phyloP scores from a whole-genome alignment of 352 stramenopile species.

The Paralagenidium karlingii region DNA sequence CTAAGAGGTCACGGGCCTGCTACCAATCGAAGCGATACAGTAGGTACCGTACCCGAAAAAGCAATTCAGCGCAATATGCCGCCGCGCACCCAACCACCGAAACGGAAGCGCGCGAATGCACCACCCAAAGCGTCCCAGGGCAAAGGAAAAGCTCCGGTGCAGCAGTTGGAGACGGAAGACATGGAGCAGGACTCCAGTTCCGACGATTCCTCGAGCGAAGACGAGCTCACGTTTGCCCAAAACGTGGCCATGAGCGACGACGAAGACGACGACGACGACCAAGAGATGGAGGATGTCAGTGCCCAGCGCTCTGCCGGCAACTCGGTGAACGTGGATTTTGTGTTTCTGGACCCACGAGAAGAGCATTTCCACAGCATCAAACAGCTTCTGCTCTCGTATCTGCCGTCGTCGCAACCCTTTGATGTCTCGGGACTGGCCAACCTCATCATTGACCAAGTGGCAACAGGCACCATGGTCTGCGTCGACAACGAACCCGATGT shows the following conservation, averaged over 20 bases:
- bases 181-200: too few species aligned
- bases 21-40: too few species aligned
- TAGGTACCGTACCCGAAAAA: too few species aligned
- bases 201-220: slow-evolving; percentile 12
- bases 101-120: too few species aligned
- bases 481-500: slow-evolving; percentile 65
- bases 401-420: slow-evolving; percentile 65
- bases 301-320: slow-evolving; percentile 9
- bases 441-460: slow-evolving; percentile 60
- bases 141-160: too few species aligned
- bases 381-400: slow-evolving; percentile 63
- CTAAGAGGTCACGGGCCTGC: too few species aligned
- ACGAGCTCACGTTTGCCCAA: slow-evolving; percentile 48
- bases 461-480: slow-evolving; percentile 68
- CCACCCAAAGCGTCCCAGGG: too few species aligned
- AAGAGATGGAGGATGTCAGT: slow-evolving; percentile 43
- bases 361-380: slow-evolving; percentile 79
- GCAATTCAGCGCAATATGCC: too few species aligned
- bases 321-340: slow-evolving; percentile 61
- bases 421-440: slow-evolving; percentile 72
- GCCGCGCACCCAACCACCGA: too few species aligned
- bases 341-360: slow-evolving; percentile 73
- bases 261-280: slow-evolving; percentile 28
- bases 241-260: slow-evolving; percentile 9
- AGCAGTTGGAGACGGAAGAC: too few species aligned